phyloP scores from a whole-genome alignment of 768 basidiomycete genomes.

The Tricholoma bakamatsutake region DNA sequence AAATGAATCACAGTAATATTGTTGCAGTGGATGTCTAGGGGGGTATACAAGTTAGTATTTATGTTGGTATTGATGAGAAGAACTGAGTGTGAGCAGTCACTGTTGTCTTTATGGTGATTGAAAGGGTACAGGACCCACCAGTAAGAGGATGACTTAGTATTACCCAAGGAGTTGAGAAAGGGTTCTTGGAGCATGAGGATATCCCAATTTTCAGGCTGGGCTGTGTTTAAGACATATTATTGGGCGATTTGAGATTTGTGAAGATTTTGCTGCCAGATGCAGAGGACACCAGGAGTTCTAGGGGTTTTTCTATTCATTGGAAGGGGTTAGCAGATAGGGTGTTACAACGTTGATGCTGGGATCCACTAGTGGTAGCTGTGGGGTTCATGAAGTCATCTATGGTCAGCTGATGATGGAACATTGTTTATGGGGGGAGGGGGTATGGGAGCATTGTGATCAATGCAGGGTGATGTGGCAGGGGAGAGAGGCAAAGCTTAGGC shows the following conservation, averaged over 20 bases:
- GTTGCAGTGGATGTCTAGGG: not conserved
- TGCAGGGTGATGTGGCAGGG: not conserved
- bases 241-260: conserved; percentile 18
- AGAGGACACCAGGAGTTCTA: conserved; percentile 1
- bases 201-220: conserved; percentile 15
- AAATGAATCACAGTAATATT: conserved; percentile 3
- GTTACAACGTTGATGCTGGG: not conserved
- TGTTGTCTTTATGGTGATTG: not conserved
- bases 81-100: not conserved
- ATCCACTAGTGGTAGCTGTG: not conserved
- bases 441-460: not conserved
- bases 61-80: conserved; percentile 10
- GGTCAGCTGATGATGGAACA: not conserved
- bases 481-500: too few relatives aligned
- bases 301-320: not conserved
- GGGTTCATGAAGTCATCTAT: not conserved
- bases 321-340: not conserved
- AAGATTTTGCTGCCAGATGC: conserved; percentile 25
- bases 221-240: conserved; percentile 10
- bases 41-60: conserved; percentile 4
- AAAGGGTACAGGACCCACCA: conserved; percentile 6
- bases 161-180: conserved; percentile 13
- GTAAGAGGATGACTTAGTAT: conserved; percentile 8
- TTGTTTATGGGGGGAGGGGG: not conserved
- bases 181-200: conserved; percentile 28